Evolutionary conservation across 2,329 filamentous ascomycete species (phyloP).

Genomic region (Diplocarpon mali): DNA sequence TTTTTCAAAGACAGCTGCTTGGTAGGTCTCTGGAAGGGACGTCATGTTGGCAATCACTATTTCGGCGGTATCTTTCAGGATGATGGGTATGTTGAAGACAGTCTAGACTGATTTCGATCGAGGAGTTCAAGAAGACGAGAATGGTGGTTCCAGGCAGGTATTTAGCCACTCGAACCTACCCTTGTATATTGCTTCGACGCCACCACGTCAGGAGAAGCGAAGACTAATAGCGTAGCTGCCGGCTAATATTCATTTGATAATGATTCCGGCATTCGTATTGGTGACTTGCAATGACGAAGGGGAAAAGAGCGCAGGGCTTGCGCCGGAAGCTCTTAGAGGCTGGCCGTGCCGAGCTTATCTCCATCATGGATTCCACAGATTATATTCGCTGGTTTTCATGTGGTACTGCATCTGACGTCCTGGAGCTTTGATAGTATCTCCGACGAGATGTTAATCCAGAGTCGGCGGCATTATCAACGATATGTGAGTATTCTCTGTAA

Average conservation of each 20-base stretch:
- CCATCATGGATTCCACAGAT: no score
- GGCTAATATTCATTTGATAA: no score
- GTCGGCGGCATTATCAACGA: no score
- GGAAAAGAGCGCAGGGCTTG: background rate
- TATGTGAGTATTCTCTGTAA: no score
- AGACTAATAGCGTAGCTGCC: no score
- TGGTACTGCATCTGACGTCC: no score
- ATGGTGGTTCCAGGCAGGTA: no score
- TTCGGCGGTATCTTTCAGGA: background rate
- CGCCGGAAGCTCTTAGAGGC: background rate
- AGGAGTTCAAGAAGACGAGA: background rate
- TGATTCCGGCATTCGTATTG: background rate
- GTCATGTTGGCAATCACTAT: conserved; percentile 13
- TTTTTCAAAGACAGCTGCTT: conserved; percentile 49
- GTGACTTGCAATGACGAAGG: background rate
- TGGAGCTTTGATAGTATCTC: no score
- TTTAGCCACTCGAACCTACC: background rate
- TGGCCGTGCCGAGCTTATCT: background rate
- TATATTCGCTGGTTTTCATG: no score
- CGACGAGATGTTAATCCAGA: no score
- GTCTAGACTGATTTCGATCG: background rate
- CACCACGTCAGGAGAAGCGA: background rate
- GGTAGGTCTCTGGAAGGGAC: conserved; percentile 52
- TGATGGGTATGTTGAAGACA: background rate
- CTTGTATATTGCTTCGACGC: background rate